Evolutionary conservation across 2,329 filamentous ascomycete genomes (phyloP).

Genomic region (Fusarium pilosicola): DNA sequence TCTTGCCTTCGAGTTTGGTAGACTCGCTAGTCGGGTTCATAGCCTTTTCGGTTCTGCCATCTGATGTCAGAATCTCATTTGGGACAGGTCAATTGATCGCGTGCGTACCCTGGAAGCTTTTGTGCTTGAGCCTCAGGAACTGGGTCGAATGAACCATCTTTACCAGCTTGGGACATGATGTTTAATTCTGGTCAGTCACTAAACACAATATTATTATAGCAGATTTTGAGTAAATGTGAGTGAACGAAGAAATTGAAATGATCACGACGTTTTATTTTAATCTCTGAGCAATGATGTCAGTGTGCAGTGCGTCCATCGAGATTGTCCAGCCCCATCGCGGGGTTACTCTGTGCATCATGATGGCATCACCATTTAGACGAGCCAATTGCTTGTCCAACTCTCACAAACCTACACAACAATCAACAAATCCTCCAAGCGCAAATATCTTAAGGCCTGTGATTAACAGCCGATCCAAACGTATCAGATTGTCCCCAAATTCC

Average conservation of each 20-base stretch:
- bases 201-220: background rate
- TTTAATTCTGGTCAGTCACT: background rate
- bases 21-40: constrained; percentile 54
- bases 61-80: fast-evolving
- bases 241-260: background rate
- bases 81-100: background rate
- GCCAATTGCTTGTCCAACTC: background rate
- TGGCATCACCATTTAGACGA: constrained; percentile 14
- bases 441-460: background rate
- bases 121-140: constrained; percentile 50
- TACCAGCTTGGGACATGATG: constrained; percentile 29
- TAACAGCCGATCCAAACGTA: constrained; percentile 55
- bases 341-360: constrained; percentile 15
- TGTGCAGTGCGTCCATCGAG: constrained; percentile 8
- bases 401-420: background rate
- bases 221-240: background rate
- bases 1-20: constrained; percentile 54
- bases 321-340: constrained; percentile 1
- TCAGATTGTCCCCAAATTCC: constrained; percentile 67
- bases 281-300: constrained; percentile 25
- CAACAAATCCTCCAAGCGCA: too few relatives aligned
- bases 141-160: constrained; percentile 49
- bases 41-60: constrained; percentile 48
- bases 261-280: background rate
- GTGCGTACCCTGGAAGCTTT: constrained; percentile 50